Base-by-base conservation (phyloP, 768 basidiomycete species). In the Lactifluus volemus region DNA sequence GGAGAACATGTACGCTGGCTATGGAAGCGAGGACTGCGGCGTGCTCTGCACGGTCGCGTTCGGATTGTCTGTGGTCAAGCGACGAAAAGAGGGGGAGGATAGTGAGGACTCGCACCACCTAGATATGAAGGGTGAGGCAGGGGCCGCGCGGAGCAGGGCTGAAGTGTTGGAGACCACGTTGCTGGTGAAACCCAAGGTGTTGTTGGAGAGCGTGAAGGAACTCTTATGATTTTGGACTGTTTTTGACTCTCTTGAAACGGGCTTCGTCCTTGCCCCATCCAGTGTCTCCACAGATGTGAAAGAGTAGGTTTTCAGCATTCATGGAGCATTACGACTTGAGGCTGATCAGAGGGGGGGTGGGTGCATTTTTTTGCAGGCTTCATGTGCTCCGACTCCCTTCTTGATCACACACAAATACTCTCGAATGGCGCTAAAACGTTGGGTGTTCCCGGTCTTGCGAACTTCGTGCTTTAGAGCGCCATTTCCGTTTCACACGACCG, bases 201-300 rank as follows among this genome's bases (percentile, higher is more conserved):
- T 66, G 49, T 55, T 66, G 56, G 65, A 66, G 45, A 66, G 65
- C 51, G 65, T 66, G 63, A 61, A 60, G 53, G 65, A 66, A n/a
- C 59, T 66, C 25, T 55, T 66, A 53, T 65, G 57, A 65, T 38
- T 25, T 25, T 38, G 42, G 59, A 47, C 49, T 17, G 21, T 34
- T 59, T 25, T 25, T 25, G 25, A 25, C 25, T 25, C 25, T 55
- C 60, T 57, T 42, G 60, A 57, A 51, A 11, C 38, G 25, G 25
- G 58, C 55, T 55, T 59, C 62, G 44, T 54, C 55, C 58, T 49
- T 54, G 59, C 53, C 25, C 38, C 53, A 45, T 50, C 59, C 54
- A 49, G 51, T 55, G 36, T 41, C 44, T 55, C 30, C 25, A 48
- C 30, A 19, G 49, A 56, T 53, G 38, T 58, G 61, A 62, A 58